phyloP scores from a whole-genome alignment of 2,329 filamentous ascomycete species.

The Talaromyces sp. region DNA sequence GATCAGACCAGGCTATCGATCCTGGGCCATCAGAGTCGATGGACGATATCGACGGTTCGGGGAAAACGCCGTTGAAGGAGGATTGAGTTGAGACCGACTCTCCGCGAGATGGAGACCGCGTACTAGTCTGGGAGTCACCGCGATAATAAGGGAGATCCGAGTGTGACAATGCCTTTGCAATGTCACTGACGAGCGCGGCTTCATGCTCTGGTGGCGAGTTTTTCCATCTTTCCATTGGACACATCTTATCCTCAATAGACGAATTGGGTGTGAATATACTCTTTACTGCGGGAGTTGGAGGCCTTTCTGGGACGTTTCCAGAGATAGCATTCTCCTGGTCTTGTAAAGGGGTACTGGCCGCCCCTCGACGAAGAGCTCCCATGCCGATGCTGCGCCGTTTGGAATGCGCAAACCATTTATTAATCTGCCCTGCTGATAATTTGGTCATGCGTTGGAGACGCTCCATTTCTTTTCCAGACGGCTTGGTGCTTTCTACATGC shows the following conservation, averaged over 20 bases:
- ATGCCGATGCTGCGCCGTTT: conserved; percentile 2
- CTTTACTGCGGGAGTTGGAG: conserved; percentile 2
- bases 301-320: background rate
- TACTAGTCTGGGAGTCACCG: background rate
- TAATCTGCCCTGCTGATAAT: conserved; percentile 6
- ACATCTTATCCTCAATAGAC: conserved; percentile 1
- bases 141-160: background rate
- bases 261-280: background rate
- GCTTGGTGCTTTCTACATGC: conserved; percentile 3
- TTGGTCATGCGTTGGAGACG: background rate
- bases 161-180: conserved; percentile 7
- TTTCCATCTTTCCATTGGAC: conserved; percentile 10
- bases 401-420: conserved; percentile 8
- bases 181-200: conserved; percentile 9
- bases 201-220: conserved; percentile 12
- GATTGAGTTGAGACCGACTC: conserved; percentile 5
- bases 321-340: background rate
- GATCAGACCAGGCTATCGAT: conserved; percentile 8
- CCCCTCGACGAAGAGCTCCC: background rate
- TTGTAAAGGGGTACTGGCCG: background rate
- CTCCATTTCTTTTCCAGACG: background rate
- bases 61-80: conserved; percentile 1
- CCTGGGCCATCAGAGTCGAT: background rate
- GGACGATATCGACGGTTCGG: conserved; percentile 4
- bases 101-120: conserved; percentile 4